Percentiles rank a stretch among this genome's conserved stretches.
Conservation (phyloP, 768 basidiomycete species). For the Antrodiella citrinella region DNA sequence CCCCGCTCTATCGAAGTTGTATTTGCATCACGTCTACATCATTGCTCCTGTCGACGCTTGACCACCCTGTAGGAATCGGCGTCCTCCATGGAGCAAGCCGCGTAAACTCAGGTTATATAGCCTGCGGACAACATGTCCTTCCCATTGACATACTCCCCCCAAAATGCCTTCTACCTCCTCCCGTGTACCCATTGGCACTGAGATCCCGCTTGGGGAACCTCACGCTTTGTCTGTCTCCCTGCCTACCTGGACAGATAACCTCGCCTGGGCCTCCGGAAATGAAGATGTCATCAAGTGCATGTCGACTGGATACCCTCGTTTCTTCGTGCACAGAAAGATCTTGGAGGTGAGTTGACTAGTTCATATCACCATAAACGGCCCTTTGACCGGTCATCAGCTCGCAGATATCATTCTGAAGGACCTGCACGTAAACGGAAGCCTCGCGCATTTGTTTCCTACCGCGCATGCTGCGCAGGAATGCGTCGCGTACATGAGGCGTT, state of each 20-base stretch:
- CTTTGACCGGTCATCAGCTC: no score
- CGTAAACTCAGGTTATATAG: background rate
- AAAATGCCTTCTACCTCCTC: background rate
- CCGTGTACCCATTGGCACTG: background rate
- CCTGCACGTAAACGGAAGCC: background rate
- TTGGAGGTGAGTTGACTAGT: slow-evolving; percentile 28
- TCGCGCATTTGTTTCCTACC: background rate
- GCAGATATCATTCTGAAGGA: background rate
- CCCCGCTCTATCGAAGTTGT: no score
- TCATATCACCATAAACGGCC: background rate
- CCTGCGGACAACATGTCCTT: no score
- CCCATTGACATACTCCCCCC: background rate
- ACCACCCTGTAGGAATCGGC: no score
- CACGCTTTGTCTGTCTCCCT: slow-evolving; percentile 43
- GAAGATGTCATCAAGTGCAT: slow-evolving; percentile 32
- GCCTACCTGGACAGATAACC: slow-evolving; percentile 40
- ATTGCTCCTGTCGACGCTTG: no score
- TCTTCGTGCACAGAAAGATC: slow-evolving; percentile 41
- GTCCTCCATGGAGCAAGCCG: no score
- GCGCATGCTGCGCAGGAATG: background rate
- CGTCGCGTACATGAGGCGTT: background rate
- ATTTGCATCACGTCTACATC: no score
- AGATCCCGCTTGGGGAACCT: slow-evolving; percentile 11
- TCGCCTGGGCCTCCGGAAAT: slow-evolving; percentile 41
- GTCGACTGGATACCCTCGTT: slow-evolving; percentile 43